These are phyloP conservation scores for Picochlorum sp. DNA, from an alignment of 139 green algal genomes.

Conservation along the genomic window DNA sequence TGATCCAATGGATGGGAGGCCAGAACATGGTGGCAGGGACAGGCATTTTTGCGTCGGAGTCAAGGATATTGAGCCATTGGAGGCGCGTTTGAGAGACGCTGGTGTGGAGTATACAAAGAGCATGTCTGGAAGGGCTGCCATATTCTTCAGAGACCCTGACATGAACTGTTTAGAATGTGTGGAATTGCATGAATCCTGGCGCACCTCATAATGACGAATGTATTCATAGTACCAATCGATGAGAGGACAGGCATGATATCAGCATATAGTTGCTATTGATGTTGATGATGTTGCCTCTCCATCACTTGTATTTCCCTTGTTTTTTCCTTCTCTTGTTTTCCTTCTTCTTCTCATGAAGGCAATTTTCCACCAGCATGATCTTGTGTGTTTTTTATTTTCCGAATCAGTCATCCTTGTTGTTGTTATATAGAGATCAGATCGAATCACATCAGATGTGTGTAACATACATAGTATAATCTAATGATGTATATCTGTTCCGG, in stretches of 20 bases:
- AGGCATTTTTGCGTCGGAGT: conserved; percentile 78
- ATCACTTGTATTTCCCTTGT: too few species aligned
- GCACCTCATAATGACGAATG: conserved; percentile 5
- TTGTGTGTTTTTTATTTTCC: too few species aligned
- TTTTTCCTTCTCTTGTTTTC: too few species aligned
- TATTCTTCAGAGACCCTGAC: conserved; percentile 86
- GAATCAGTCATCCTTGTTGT: too few species aligned
- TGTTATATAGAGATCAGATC: too few species aligned
- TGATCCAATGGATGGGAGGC: conserved; percentile 47
- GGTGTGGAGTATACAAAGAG: conserved; percentile 59
- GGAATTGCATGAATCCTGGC: conserved; percentile 45
- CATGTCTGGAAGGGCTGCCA: conserved; percentile 65
- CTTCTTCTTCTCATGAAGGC: too few species aligned
- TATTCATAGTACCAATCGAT: background rate
- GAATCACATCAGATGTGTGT: too few species aligned
- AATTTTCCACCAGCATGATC: too few species aligned
- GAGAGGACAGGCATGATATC: background rate
- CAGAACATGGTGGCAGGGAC: conserved; percentile 74
- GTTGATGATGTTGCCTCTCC: background rate
- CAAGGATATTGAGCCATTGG: conserved; percentile 46
- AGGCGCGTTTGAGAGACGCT: conserved; percentile 43
- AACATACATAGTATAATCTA: too few species aligned
- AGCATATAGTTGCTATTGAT: background rate
- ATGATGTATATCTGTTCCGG: too few species aligned
- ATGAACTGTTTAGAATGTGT: conserved; percentile 61